Conservation (phyloP, 2,329 filamentous ascomycete species). For the Aspergillus ibericus region DNA sequence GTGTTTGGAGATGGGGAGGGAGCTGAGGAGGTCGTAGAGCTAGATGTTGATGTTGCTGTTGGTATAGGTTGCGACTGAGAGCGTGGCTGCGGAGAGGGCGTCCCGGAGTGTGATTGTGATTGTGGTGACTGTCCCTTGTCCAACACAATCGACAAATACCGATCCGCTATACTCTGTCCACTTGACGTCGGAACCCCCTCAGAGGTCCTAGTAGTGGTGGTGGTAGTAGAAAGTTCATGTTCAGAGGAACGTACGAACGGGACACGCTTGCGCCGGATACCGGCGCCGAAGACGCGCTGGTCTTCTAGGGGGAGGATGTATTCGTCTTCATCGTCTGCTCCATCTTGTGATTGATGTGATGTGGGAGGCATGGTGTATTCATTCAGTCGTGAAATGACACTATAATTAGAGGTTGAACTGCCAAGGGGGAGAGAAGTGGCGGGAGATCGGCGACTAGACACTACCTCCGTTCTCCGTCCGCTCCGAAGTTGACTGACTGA, state of each 20-base stretch:
- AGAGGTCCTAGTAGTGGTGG: slow-evolving; percentile 31
- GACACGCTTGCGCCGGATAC: slow-evolving; percentile 62
- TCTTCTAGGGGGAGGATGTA: slow-evolving; percentile 60
- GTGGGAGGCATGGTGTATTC: too few relatives aligned
- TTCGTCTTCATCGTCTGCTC: slow-evolving; percentile 52
- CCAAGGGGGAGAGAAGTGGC: slow-evolving; percentile 4
- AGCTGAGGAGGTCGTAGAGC: too few relatives aligned
- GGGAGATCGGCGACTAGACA: slow-evolving; percentile 25
- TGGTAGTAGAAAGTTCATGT: slow-evolving; percentile 34
- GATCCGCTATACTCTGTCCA: slow-evolving; percentile 37
- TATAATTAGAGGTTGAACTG: background rate
- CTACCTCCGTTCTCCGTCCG: too few relatives aligned
- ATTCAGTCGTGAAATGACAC: too few relatives aligned
- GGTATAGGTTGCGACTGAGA: too few relatives aligned
- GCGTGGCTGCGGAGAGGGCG: background rate
- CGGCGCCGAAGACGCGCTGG: slow-evolving; percentile 62
- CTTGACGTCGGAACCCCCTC: slow-evolving; percentile 19
- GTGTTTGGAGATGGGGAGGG: too few relatives aligned
- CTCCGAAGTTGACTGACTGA: too few relatives aligned
- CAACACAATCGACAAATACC: slow-evolving; percentile 51
- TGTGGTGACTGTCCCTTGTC: slow-evolving; percentile 17
- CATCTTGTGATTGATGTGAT: slow-evolving; percentile 12
- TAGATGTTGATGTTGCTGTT: too few relatives aligned
- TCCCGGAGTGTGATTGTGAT: background rate
- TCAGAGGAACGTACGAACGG: slow-evolving; percentile 58